phyloP scores from a whole-genome alignment of 2,329 filamentous ascomycete genomes.

The Grosmannia serpens region DNA sequence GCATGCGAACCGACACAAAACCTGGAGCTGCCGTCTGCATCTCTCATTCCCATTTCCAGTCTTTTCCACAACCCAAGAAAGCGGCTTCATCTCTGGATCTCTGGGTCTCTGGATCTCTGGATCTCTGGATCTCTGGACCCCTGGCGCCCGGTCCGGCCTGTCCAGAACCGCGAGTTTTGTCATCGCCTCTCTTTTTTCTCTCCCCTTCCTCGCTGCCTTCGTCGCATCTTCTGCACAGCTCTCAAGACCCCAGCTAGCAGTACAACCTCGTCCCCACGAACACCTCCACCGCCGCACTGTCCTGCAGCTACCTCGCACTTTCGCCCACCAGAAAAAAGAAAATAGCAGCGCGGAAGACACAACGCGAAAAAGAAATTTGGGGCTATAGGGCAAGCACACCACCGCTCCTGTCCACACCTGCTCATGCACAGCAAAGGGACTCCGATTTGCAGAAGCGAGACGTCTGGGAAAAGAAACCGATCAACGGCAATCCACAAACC shows the following conservation, averaged over 20 bases:
- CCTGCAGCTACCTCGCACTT: background rate
- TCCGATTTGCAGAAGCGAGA: background rate
- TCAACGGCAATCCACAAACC: background rate
- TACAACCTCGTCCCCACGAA: slow-evolving; percentile 1
- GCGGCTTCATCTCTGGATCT: background rate
- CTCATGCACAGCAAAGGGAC: background rate
- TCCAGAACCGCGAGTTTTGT: background rate
- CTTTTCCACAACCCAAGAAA: background rate
- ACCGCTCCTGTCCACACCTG: background rate
- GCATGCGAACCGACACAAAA: background rate
- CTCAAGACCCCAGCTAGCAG: background rate
- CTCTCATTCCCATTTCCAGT: background rate
- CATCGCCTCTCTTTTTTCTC: background rate
- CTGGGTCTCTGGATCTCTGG: background rate
- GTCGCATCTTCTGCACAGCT: slow-evolving; percentile 2
- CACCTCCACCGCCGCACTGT: slow-evolving; percentile 4
- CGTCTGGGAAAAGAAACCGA: background rate
- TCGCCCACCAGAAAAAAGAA: background rate
- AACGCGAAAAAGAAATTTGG: background rate
- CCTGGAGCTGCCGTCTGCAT: background rate
- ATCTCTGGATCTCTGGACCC: too few species aligned
- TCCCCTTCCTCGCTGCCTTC: background rate
- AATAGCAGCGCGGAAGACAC: background rate
- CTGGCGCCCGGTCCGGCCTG: background rate
- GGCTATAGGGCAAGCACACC: background rate